Evolutionary conservation across 2,329 filamentous ascomycete species (phyloP), one percentile per base, ranked within the genome.

Genomic region (Colletotrichum falcatum): DNA sequence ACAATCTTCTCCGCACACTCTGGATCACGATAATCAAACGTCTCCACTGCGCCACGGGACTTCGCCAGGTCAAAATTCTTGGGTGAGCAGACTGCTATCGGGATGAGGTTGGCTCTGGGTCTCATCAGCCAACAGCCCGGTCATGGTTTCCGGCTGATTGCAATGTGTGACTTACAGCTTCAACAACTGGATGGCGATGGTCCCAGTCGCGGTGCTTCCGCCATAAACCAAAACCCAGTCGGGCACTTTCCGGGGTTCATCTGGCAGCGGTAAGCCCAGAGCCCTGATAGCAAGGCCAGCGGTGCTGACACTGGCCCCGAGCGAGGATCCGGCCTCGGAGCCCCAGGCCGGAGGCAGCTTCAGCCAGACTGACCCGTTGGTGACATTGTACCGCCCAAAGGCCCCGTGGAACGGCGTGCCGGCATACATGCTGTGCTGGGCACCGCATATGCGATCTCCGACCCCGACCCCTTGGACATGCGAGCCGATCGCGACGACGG

Each of bases 21-120:
- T 11, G 26, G n/a, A 64, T 85, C 83, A 69, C 85, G 79, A 56
- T 83, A 84, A 75, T 88, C 84, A 73, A 87, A 82, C 59, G 75
- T 79, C 53, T 80, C 70, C 2, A 72, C 73, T 9, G 80, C 81
- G 16, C 80, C 80, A 5, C 77, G 68, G 1, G 73, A 75, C 18
- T 75, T 76, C 33, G 79, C 78, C 5, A 79, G 73, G 2, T 79
- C 75, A 42, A 75, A 75, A 68, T 81, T 75, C 2, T 69, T 73
- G 1, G 77, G 75, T 23, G 79, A 80, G 71, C 79, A 81, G 5
- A 79, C 81, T 26, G 80, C 79, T 11, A 81, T 73, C 2, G 82
- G 79, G 0, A 68, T 76, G 16, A 44, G 39, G 39, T 44, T 44
- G 39, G 18, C 39, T 0, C 39, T 44, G 18, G 2, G 16, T 44